These are phyloP conservation scores for Phialophora macrospora DNA, from an alignment of 2,329 filamentous ascomycete species.

Conservation along the genomic window DNA sequence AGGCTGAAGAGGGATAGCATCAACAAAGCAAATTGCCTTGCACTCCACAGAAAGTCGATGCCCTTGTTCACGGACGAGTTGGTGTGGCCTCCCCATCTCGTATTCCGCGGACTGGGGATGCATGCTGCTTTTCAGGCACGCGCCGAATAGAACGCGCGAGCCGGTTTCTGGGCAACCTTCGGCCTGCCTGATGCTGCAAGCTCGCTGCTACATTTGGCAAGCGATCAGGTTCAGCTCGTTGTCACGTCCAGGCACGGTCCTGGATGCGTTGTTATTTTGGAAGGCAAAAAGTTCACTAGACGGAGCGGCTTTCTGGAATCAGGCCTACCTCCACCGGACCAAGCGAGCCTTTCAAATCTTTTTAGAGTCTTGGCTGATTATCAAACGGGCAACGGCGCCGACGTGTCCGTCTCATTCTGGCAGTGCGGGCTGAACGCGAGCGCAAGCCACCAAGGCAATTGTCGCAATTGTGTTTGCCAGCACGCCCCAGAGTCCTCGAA, in stretches of 20 bases:
- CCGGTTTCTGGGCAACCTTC: not conserved
- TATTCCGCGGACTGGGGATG: slow-evolving; percentile 3
- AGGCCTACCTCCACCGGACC: slow-evolving; percentile 12
- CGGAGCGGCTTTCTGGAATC: not conserved
- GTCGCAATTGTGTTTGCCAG: not conserved
- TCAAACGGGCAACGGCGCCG: slow-evolving; percentile 11
- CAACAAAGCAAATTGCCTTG: slow-evolving; percentile 18
- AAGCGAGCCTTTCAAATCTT: slow-evolving; percentile 8
- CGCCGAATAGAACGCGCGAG: not conserved
- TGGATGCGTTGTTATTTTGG: slow-evolving; percentile 17
- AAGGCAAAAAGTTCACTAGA: slow-evolving; percentile 6
- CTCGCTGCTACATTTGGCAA: slow-evolving; percentile 3
- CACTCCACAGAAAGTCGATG: not conserved
- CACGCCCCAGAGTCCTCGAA: not conserved
- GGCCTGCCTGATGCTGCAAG: slow-evolving; percentile 1
- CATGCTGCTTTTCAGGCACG: slow-evolving; percentile 1
- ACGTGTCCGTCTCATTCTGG: slow-evolving; percentile 20
- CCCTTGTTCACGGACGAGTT: not conserved
- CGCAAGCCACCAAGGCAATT: slow-evolving; percentile 6
- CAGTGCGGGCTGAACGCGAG: not conserved
- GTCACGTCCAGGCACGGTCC: not conserved
- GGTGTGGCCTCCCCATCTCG: not conserved
- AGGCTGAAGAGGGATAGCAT: slow-evolving; percentile 15
- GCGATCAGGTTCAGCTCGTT: slow-evolving; percentile 2
- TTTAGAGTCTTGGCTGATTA: slow-evolving; percentile 17